Base-by-base conservation (phyloP, 176 grass and related monocot genomes). In the Tuctoria greenei region DNA sequence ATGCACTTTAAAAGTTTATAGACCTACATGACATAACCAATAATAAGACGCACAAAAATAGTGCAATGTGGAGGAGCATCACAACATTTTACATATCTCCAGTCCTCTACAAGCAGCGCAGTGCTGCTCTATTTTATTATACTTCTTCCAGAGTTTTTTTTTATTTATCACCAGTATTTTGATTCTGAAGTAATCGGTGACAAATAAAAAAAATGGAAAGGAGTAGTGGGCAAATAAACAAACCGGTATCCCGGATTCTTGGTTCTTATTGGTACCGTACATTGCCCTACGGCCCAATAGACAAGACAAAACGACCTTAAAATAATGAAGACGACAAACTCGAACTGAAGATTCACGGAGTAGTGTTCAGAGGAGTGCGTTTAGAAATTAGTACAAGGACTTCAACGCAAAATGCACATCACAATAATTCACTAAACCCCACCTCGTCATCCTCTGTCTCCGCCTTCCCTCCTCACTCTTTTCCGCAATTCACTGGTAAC, bases 371-470 rank as follows among this genome's bases (percentile, higher is more conserved):
- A 1, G 12, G 26, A 3, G 0, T 13, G 4, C 16, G 63, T 69
- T 75, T 76, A 36, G 4, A 0, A 10, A 69, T 0, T 0, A 81
- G 10, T 0, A 0, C 7, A 37, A 46, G 84, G 58, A 4, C 15
- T 40, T 27, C 2, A 12, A 5, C 6, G 56, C 15, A 64, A 86
- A 81, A 54, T 4, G 4, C 12, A 47, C 12, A 6, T 57, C 75
- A n/a, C n/a, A n/a, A n/a, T n/a, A n/a, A n/a, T n/a, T n/a, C n/a
- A 76, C 83, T 79, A 78, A 83, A 82, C 72, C 79, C 61, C 74
- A 71, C 28, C 59, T 59, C 77, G 31, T 43, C 26, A 20, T 78
- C 35, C n/a, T 11, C 20, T 54, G 41, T 24, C 61, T 35, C 38
- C 10, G n/a, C 39, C 76, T 44, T n/a, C 50, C 35, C 61, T 70